Evolutionary conservation across 345 rosid species (phyloP).

Genomic region (Anacardium occidentale): DNA sequence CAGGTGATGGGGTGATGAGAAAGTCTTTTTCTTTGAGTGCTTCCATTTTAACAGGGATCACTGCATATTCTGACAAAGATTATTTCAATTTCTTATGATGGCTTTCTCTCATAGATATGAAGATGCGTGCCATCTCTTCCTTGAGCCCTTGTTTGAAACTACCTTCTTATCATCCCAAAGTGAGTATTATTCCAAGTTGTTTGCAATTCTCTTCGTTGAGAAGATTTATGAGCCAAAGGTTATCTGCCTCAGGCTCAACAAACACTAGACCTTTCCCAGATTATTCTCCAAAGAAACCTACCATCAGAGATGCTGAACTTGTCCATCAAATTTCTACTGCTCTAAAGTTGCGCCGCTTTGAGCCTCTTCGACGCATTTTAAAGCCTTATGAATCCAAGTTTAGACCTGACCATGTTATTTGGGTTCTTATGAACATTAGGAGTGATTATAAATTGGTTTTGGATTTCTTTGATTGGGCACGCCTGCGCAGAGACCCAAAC

Average conservation of each 20-base stretch:
- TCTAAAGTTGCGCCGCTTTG: conserved; percentile 60
- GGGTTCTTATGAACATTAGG: conserved; percentile 86
- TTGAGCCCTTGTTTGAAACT: conserved; percentile 32
- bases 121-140: conserved; percentile 39
- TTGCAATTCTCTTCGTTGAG: conserved; percentile 17
- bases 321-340: conserved; percentile 68
- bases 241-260: conserved; percentile 29
- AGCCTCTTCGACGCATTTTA: conserved; percentile 55
- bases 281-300: conserved; percentile 79
- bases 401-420: conserved; percentile 74
- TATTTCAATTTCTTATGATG: conserved; percentile 37
- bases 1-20: conserved; percentile 46
- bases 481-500: conserved; percentile 57
- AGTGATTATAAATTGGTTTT: conserved; percentile 65
- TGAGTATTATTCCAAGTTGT: conserved; percentile 17
- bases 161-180: conserved; percentile 24
- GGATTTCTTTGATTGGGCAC: conserved; percentile 85
- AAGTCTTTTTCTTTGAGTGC: conserved; percentile 24
- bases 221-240: conserved; percentile 28
- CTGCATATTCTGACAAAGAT: conserved; percentile 3
- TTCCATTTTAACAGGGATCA: conserved; percentile 29
- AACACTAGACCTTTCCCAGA: conserved; percentile 77
- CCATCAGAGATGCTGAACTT: conserved; percentile 67
- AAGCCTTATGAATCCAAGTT: conserved; percentile 73
- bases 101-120: conserved; percentile 47